phyloP scores from a whole-genome alignment of 352 stramenopile species.

The Globisporangium yorkense region DNA sequence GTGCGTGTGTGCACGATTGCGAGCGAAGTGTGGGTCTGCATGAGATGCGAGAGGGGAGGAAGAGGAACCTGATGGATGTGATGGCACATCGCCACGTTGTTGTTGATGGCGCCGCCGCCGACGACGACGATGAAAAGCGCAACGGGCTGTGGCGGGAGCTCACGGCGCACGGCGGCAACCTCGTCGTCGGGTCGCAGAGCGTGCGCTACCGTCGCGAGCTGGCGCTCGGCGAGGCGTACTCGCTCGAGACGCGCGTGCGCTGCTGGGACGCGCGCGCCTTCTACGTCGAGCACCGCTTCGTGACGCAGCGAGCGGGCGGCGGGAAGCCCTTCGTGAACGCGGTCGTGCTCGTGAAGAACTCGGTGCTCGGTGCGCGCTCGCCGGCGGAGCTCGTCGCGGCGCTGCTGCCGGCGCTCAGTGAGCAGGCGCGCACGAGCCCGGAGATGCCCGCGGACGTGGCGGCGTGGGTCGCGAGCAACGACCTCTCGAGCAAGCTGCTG shows the following conservation, averaged over 20 bases:
- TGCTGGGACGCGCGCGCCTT: constrained; percentile 81
- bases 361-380: constrained; percentile 53
- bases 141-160: constrained; percentile 78
- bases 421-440: constrained; percentile 26
- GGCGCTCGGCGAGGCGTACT: constrained; percentile 59
- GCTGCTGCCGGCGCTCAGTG: constrained; percentile 25
- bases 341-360: constrained; percentile 88
- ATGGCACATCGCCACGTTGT: not conserved
- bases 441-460: constrained; percentile 43
- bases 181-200: constrained; percentile 75
- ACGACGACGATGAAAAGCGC: constrained; percentile 16
- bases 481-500: constrained; percentile 64
- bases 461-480: constrained; percentile 74
- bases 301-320: constrained; percentile 25
- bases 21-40: not conserved
- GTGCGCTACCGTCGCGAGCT: constrained; percentile 82
- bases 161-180: constrained; percentile 46
- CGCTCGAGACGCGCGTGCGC: constrained; percentile 63
- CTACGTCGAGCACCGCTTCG: constrained; percentile 85
- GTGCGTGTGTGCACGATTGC: not conserved
- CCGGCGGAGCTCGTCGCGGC: constrained; percentile 61
- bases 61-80: not conserved
- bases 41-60: not conserved
- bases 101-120: not conserved
- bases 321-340: constrained; percentile 65